These are phyloP conservation scores for Alternaria hordeiaustralica DNA, from an alignment of 2,329 filamentous ascomycete species.

Conservation along the genomic window DNA sequence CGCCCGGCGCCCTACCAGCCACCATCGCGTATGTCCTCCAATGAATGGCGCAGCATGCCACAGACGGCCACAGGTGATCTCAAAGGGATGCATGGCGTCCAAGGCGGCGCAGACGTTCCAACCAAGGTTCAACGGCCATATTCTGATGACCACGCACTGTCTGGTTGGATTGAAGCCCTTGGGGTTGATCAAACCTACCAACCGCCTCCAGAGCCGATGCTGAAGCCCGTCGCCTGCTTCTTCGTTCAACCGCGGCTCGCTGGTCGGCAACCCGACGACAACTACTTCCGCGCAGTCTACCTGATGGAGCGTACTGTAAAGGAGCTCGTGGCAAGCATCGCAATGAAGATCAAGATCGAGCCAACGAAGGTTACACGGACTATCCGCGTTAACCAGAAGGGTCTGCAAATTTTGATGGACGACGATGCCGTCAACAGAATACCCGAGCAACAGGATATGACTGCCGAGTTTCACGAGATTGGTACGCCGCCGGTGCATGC, in stretches of 20 bases:
- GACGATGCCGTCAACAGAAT: slow-evolving; percentile 87
- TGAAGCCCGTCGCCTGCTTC: slow-evolving; percentile 86
- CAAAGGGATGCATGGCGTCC: slow-evolving; percentile 51
- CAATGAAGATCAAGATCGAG: slow-evolving; percentile 82
- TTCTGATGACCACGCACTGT: slow-evolving; percentile 69
- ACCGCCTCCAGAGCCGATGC: slow-evolving; percentile 73
- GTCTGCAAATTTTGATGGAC: slow-evolving; percentile 84
- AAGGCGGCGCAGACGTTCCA: slow-evolving; percentile 56
- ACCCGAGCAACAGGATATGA: slow-evolving; percentile 90
- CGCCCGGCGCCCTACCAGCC: slow-evolving; percentile 53
- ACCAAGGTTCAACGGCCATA: slow-evolving; percentile 64
- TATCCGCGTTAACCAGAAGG: slow-evolving; percentile 74
- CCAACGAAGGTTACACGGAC: slow-evolving; percentile 72
- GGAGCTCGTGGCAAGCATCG: slow-evolving; percentile 75
- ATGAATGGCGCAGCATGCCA: slow-evolving; percentile 66
- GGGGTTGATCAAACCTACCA: slow-evolving; percentile 88
- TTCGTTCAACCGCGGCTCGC: slow-evolving; percentile 71
- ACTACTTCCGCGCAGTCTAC: slow-evolving; percentile 87
- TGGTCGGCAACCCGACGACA: slow-evolving; percentile 58
- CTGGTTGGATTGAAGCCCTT: slow-evolving; percentile 87
- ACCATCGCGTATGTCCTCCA: slow-evolving; percentile 54
- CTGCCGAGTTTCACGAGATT: slow-evolving; percentile 72
- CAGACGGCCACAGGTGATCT: slow-evolving; percentile 61
- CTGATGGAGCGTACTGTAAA: slow-evolving; percentile 76
- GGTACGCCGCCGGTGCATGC: slow-evolving; percentile 49